Base-by-base conservation (phyloP, 1,284 basidiomycete species). In the Porodaedalea pini region DNA sequence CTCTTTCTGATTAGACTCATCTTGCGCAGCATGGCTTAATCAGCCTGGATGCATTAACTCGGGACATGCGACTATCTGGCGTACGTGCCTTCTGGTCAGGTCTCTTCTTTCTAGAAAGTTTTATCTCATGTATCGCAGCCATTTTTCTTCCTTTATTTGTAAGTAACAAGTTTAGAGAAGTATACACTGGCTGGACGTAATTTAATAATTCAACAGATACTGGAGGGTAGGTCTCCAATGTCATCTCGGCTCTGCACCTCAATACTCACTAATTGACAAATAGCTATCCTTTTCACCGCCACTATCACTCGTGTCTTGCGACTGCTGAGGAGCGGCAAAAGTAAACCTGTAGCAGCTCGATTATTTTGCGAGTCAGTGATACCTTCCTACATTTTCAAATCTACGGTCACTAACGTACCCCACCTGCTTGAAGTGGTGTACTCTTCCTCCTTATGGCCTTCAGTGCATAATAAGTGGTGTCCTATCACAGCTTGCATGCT, bases 341-440 rank as follows among this genome's bases (percentile, higher is more conserved):
- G 51, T 47, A 54, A 39, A 27, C 23, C 44, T 13, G 39, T 60
- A 4, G 47, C 65, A 39, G 56, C 61, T 15, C 62, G 66, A 34
- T 52, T 69, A 15, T 59, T 64, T 6, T 58, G 61, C 51, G 68
- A 69, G 68, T 69, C 40, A 60, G 67, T 40, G 10, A 36, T 21
- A 23, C 17, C 29, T 21, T 7, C 44, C 15, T 51, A n/a, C 37
- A 11, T n/a, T 39, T 31, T 27, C n/a, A 2, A 10, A 8, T 31
- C 17, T 19, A 68, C n/a, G n/a, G n/a, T n/a, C n/a, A n/a, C n/a
- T n/a, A n/a, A n/a, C n/a, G n/a, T n/a, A n/a, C n/a, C n/a, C n/a
- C n/a, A n/a, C n/a, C n/a, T n/a, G n/a, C n/a, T n/a, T n/a, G 67
- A 29, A 66, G 67, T 1, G 66, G 66, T 4, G 50, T 64, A 4